Evolutionary conservation across 164 flowering plant species (phyloP), one percentile per base, ranked within the genome.

Genomic region (Vitis labrusca): DNA sequence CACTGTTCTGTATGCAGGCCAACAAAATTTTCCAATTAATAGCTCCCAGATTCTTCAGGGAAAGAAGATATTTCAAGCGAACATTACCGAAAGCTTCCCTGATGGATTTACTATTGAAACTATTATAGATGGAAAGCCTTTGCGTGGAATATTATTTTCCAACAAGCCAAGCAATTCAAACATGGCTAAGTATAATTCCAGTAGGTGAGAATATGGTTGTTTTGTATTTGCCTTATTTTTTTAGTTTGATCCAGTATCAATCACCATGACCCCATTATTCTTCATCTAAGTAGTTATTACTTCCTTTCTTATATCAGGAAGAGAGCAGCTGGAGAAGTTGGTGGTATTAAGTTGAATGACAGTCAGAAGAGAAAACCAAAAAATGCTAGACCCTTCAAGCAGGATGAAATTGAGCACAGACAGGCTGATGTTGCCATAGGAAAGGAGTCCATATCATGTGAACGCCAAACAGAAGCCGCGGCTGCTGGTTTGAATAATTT

Each of bases 131-230:
- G 99, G 99, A 68, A 90, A 88, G 79, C 87, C 83, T 72, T 89
- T 96, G n/a, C 97, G 92, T 67, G 99, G 99, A 65, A 75, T 96
- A 58, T 64, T 96, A 52, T 88, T 96, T 75, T 84, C 94, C 59
- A 88, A 78, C 82, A 83, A 78, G 61, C 78, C 87, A 69, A 71
- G 62, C 74, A 69, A 76, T 68, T 61, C 55, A 56, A 65, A 66
- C 52, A 58, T 74, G 55, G 67, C 71, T 63, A 58, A 61, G 73
- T 75, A 73, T 58, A 66, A 72, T 64, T 71, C 78, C n/a, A 85
- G 78, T 68, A 80, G 91, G 98, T 90, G 63, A 78, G 84, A 10
- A 70, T 61, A 52, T 68, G 17, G 9, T 32, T 1, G 16, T 64
- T 61, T 52, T 23, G 50, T 44, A 17, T 30, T 44, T 61, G 52